phyloP scores from a whole-genome alignment of 208 protist genomes.

The Cochliopodium minus region DNA sequence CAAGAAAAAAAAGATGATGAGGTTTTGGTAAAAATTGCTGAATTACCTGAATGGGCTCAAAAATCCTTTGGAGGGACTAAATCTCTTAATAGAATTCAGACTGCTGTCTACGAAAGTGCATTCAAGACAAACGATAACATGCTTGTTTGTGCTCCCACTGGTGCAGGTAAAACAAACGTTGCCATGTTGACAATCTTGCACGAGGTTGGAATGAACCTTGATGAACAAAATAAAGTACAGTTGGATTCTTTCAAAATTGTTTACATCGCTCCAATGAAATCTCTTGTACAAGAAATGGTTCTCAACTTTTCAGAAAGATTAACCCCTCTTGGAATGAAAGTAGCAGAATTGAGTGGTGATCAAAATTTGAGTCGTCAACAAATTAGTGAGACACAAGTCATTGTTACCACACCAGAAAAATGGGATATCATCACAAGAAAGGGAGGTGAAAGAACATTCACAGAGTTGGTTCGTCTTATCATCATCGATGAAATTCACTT shows the following conservation, averaged over 20 bases:
- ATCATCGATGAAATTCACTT: constrained; percentile 97
- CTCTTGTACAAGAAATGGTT: constrained; percentile 97
- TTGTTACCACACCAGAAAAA: constrained; percentile 99
- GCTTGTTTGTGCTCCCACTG: constrained; percentile 93
- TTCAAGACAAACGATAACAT: constrained; percentile 86
- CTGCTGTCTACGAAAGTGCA: constrained; percentile 66
- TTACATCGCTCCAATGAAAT: constrained; percentile 99
- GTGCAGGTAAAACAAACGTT: constrained; percentile 98
- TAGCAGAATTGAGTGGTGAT: constrained; percentile 95
- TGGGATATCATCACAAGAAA: constrained; percentile 99
- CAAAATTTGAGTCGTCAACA: constrained; percentile 76
- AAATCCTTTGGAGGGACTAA: constrained; percentile 31
- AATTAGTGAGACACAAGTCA: constrained; percentile 84
- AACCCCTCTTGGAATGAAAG: constrained; percentile 63
- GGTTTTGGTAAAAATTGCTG: constrained; percentile 34
- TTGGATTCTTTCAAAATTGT: constrained; percentile 84
- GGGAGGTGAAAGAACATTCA: constrained; percentile 45
- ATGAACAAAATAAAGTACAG: not conserved
- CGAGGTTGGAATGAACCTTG: constrained; percentile 45
- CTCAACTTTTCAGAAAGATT: constrained; percentile 79
- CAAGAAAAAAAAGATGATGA: constrained; percentile 19
- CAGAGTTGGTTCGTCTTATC: constrained; percentile 56
- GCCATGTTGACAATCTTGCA: constrained; percentile 95
- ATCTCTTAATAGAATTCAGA: constrained; percentile 87
- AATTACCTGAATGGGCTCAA: constrained; percentile 56